Percentiles rank a stretch among this genome's conserved stretches.
These are phyloP conservation scores for Eimeria brunetti DNA, from an alignment of 169 alveolate genomes.

Conservation along the genomic window DNA sequence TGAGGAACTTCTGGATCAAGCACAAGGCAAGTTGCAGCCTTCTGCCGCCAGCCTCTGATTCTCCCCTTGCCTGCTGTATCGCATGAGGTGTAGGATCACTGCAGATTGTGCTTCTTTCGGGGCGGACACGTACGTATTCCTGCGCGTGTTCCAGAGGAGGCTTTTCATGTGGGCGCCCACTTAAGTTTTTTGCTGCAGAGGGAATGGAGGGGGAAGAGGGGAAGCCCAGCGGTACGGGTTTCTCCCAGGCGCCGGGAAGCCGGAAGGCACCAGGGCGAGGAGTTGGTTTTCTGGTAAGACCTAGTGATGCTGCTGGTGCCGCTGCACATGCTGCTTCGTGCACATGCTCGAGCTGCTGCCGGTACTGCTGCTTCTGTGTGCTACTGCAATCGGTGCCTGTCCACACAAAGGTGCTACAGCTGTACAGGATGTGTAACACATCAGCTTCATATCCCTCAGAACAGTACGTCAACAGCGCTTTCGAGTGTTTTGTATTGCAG, in stretches of 20 bases:
- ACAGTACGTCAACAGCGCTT: background rate
- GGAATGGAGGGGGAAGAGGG: conserved; percentile 68
- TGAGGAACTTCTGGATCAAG: conserved; percentile 98
- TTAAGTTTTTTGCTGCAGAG: background rate
- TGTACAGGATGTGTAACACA: background rate
- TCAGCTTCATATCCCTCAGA: background rate
- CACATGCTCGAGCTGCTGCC: background rate
- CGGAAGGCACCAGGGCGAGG: conserved; percentile 75
- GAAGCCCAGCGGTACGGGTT: conserved; percentile 60
- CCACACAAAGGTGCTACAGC: background rate
- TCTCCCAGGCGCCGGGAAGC: conserved; percentile 65
- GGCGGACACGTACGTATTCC: background rate
- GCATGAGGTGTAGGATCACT: background rate
- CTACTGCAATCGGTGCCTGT: background rate
- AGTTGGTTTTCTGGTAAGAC: conserved; percentile 47
- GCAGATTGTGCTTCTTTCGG: background rate
- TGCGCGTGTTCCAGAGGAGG: background rate
- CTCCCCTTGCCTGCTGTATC: background rate
- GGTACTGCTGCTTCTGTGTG: background rate
- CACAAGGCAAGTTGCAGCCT: conserved; percentile 92
- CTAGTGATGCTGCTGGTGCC: background rate
- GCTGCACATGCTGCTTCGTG: background rate
- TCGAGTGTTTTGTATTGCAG: conserved; percentile 20
- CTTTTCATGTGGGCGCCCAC: background rate
- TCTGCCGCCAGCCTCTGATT: background rate